Evolutionary conservation across 177 flowering plant genomes (phyloP), one percentile per base, ranked within the genome.

Genomic region (Vitis hybrid): DNA sequence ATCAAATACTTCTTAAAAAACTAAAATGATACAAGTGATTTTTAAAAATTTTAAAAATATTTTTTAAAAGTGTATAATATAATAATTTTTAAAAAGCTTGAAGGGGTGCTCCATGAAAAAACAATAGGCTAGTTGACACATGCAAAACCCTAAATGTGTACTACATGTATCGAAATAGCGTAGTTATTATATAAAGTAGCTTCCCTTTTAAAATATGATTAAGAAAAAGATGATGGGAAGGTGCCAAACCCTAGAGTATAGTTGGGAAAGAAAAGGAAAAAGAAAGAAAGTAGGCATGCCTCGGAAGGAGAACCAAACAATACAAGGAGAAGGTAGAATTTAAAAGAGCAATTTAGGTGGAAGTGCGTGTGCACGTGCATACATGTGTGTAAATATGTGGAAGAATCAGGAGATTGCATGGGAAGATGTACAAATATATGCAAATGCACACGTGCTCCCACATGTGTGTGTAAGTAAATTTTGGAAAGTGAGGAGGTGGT

Each of bases 351-450:
- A 71, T 68, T 68, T 21, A 71, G 77, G 66, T 75, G 64, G 80
- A 74, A 78, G 58, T 62, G 67, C 80, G 80, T 75, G 81, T 69
- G 77, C 84, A 79, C 82, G 81, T 72, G 82, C 79, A 65, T 1
- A 77, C 81, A 77, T 78, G 80, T 79, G 81, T 79, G 74, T 65
- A 76, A 74, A 73, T 60, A 70, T 76, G 70, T 76, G 80, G 79
- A 66, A 76, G 67, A 40, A 40, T 40, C 46, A 6, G 46, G 8
- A 40, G 46, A 40, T 40, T 40, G 46, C 46, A 40, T 40, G 46
- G 46, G 46, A 40, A 40, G 46, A 7, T 40, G 46, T 1, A 40
- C 65, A 56, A 69, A 63, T 70, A 60, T 73, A 76, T 60, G 72
- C 63, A 61, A 52, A 66, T 65, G 79, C 82, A 79, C 82, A 79